Base-by-base conservation (phyloP, 768 basidiomycete species). In the Lentinula aciculospora region DNA sequence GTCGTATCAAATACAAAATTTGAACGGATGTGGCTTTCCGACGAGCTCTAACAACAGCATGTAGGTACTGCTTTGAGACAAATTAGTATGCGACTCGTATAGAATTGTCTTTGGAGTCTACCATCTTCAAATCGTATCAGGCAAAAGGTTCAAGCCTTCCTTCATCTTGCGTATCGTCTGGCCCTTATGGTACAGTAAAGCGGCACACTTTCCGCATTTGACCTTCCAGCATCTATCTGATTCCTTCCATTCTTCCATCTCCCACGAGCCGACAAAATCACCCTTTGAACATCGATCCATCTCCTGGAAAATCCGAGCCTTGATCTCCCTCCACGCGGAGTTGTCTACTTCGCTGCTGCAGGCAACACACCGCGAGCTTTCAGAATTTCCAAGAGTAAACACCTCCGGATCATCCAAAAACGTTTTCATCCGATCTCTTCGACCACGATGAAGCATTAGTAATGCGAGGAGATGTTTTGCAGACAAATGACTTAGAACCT, bases 161-260 rank as follows among this genome's bases (percentile, higher is more conserved):
- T 25, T 21, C 32, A 53, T 53, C 51, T 53, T 53, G 8, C 6
- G 12, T 25, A 53, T 39, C 23, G 51, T 53, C 13, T 32, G 32
- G 1, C 51, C 51, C 19, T 53, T 53, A 3, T n/a, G 15, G 39
- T 53, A 53, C 34, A 39, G 23, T 13, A 53, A 21, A 32, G n/a
- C 23, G 9, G 23, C 23, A 25, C 51, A 53, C 34, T 39, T 28
- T 19, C 23, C 21, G 13, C 51, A 53, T 23, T 37, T 53, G 15
- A 23, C 34, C 23, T 53, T 13, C 76, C 75, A 77, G 50, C 76
- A 77, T 0, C 69, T 72, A 15, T 67, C 62, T 0, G 73, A 65
- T 60, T 78, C 77, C 1, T 70, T 70, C 74, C 76, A 77, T 32
- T 75, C 75, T 56, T 76, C 72, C 71, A 76, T 74, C 45, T 76